Percentiles rank a stretch among this genome's conserved stretches.
Evolutionary conservation across 2,329 filamentous ascomycete genomes (phyloP).

Genomic region (Penicillium glabrum): DNA sequence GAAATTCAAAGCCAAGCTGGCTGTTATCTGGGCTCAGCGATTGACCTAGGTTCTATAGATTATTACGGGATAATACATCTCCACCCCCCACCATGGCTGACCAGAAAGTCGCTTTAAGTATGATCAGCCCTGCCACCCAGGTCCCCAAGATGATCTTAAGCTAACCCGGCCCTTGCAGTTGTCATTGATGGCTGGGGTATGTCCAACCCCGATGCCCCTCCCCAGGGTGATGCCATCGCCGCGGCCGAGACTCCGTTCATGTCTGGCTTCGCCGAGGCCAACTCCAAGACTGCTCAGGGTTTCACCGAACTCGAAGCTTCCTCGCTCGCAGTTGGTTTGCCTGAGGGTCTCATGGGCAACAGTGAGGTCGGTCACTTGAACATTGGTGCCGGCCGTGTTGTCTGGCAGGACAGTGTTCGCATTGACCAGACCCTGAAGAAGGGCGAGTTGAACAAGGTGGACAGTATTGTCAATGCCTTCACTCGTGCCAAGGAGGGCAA

Average conservation of each 20-base stretch:
- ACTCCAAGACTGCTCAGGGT: constrained; percentile 73
- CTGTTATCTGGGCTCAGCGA: constrained; percentile 11
- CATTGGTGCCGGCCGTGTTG: constrained; percentile 94
- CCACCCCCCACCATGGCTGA: constrained; percentile 60
- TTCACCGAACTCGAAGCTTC: constrained; percentile 94
- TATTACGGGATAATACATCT: constrained; percentile 12
- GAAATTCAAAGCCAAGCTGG: background rate
- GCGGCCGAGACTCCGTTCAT: constrained; percentile 91
- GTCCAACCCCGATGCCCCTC: constrained; percentile 73
- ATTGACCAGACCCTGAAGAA: constrained; percentile 94
- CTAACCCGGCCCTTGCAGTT: constrained; percentile 57
- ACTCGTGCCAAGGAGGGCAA: constrained; percentile 80
- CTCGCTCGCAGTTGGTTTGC: constrained; percentile 90
- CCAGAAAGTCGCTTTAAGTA: constrained; percentile 69
- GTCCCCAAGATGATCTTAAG: constrained; percentile 19
- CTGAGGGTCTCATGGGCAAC: constrained; percentile 98
- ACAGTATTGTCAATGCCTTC: constrained; percentile 76
- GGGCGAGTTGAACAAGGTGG: constrained; percentile 71
- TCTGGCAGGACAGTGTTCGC: constrained; percentile 97
- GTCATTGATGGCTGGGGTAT: constrained; percentile 99
- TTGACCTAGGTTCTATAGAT: constrained; percentile 20
- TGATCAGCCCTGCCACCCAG: constrained; percentile 36
- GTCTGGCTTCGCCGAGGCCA: constrained; percentile 72
- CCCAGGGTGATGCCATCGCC: constrained; percentile 91
- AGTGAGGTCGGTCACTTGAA: constrained; percentile 98